Evolutionary conservation across 1,284 basidiomycete genomes (phyloP).

Genomic region (Nidula niveotomentosa): DNA sequence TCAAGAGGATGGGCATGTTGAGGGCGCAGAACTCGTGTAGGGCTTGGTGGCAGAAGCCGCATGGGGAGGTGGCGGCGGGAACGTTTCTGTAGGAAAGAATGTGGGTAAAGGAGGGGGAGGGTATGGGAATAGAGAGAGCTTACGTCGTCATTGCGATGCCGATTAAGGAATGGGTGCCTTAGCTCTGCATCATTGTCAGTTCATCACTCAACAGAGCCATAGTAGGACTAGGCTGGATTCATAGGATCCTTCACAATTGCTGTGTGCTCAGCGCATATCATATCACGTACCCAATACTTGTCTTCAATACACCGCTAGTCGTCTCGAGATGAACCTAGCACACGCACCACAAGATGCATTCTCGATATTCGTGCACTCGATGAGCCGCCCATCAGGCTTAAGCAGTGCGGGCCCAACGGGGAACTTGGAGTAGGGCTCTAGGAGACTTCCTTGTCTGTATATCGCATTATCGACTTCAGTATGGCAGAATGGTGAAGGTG

Average conservation of each 20-base stretch:
- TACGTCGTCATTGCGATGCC: constrained; percentile 79
- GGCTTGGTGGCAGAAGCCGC: constrained; percentile 91
- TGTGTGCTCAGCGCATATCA: constrained; percentile 89
- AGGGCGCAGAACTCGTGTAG: constrained; percentile 86
- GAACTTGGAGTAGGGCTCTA: constrained; percentile 87
- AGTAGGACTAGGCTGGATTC: constrained; percentile 26
- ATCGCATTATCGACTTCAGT: constrained; percentile 2
- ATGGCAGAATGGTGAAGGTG: too few species aligned
- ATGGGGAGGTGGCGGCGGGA: constrained; percentile 68
- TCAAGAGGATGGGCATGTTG: constrained; percentile 77
- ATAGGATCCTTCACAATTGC: constrained; percentile 87
- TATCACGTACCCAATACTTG: constrained; percentile 45
- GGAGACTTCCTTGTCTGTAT: constrained; percentile 40
- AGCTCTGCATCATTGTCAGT: constrained; percentile 53
- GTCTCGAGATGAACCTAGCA: background rate
- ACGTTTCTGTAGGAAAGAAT: constrained; percentile 45
- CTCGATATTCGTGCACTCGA: constrained; percentile 87
- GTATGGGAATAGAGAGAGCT: constrained; percentile 17
- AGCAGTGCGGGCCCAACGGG: constrained; percentile 87
- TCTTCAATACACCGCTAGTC: background rate
- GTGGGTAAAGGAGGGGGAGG: background rate
- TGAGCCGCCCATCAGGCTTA: constrained; percentile 64
- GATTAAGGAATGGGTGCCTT: constrained; percentile 66
- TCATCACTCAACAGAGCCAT: background rate
- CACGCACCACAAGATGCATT: constrained; percentile 84